phyloP scores from a whole-genome alignment of 73 alveolate species.

The Paraurostyla sp. region DNA sequence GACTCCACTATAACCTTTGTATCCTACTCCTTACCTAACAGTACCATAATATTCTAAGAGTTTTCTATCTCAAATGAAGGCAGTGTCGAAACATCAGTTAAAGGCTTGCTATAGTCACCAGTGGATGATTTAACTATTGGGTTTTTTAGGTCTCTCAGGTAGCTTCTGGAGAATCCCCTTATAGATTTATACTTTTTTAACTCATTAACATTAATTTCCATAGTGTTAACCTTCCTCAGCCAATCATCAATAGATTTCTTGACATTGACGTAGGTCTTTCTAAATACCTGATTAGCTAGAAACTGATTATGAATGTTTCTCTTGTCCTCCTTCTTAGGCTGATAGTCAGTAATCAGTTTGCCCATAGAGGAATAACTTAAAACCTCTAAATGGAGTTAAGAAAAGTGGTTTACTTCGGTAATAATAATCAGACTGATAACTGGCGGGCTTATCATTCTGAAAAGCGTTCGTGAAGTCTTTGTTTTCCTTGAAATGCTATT shows the following conservation, averaged over 20 bases:
- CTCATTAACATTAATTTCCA: slow-evolving; percentile 6
- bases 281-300: slow-evolving; percentile 4
- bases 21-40: slow-evolving; percentile 48
- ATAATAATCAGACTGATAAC: slow-evolving; percentile 4
- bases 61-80: slow-evolving; percentile 39
- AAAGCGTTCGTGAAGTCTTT: slow-evolving; percentile 13
- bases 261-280: slow-evolving; percentile 34
- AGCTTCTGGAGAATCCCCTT: slow-evolving; percentile 37
- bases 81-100: neutral
- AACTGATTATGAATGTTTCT: neutral
- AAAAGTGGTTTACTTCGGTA: slow-evolving; percentile 13
- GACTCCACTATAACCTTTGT: slow-evolving; percentile 52
- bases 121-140: slow-evolving; percentile 23
- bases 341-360: slow-evolving; percentile 6
- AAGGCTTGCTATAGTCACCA: neutral
- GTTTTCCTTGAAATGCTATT: slow-evolving; percentile 51
- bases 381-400: neutral
- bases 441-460: slow-evolving; percentile 41
- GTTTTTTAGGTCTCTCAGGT: slow-evolving; percentile 37
- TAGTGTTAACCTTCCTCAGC: slow-evolving; percentile 8
- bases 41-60: slow-evolving; percentile 24
- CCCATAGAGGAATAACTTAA: slow-evolving; percentile 50
- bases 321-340: neutral
- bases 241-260: slow-evolving; percentile 45
- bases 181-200: neutral